These are phyloP conservation scores for Cronartium ribicola DNA, from an alignment of 1,284 basidiomycete species.

Conservation along the genomic window DNA sequence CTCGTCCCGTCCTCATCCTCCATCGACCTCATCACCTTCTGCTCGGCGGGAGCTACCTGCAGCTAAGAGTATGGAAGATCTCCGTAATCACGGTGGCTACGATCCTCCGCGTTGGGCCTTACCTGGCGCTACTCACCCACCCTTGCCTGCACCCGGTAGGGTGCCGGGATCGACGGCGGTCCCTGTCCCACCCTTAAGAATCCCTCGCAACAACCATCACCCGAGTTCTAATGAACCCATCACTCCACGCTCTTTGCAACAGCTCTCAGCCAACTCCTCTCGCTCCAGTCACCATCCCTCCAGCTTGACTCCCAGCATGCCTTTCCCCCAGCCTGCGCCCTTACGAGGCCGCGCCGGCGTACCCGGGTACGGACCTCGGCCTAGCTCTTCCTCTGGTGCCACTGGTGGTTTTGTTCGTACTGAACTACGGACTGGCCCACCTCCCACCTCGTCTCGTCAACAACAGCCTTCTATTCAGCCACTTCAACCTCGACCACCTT, in stretches of 20 bases:
- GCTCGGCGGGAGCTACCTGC: constrained; percentile 22
- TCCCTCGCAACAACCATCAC: constrained; percentile 15
- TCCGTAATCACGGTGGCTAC: constrained; percentile 6
- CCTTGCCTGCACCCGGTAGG: constrained; percentile 21
- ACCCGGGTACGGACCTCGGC: constrained; percentile 14
- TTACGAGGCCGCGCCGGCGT: constrained; percentile 10
- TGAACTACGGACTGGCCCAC: constrained; percentile 1
- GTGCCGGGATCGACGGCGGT: constrained; percentile 4
- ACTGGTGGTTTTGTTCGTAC: constrained; percentile 15
- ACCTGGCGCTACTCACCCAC: constrained; percentile 22
- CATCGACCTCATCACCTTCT: background rate
- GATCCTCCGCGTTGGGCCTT: constrained; percentile 11
- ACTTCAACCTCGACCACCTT: constrained; percentile 3
- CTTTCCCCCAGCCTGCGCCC: constrained; percentile 30
- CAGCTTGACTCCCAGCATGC: constrained; percentile 19
- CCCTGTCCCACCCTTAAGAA: constrained; percentile 17
- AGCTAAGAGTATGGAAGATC: constrained; percentile 42
- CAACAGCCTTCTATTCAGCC: constrained; percentile 2
- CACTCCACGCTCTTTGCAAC: background rate
- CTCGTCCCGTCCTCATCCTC: background rate
- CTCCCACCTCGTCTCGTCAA: constrained; percentile 3
- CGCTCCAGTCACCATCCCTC: constrained; percentile 18
- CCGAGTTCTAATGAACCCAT: background rate
- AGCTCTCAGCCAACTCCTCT: background rate
- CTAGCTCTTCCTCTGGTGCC: constrained; percentile 10